Evolutionary conservation across 805 yeast genomes (phyloP).

Genomic region (Starmerella vitae): DNA sequence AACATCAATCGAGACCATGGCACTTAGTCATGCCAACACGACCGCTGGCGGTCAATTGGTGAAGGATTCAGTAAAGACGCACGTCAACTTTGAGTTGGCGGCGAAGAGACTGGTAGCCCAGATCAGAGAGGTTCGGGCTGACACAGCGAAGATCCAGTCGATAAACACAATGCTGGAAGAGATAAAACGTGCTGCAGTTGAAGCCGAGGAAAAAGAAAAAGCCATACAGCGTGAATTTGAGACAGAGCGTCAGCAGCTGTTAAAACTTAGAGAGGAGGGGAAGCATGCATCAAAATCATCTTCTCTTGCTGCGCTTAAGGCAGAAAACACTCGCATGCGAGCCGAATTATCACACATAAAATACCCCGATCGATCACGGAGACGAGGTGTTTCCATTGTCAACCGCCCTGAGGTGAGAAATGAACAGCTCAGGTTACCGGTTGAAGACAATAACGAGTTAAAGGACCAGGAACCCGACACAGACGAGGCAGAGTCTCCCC

Average conservation of each 20-base stretch:
- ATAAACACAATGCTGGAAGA: constrained; percentile 24
- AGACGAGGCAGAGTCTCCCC: not conserved
- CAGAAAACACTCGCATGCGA: constrained; percentile 21
- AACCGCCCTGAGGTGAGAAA: not conserved
- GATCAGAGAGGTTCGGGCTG: constrained; percentile 26
- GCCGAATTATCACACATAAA: constrained; percentile 11
- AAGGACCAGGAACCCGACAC: not conserved
- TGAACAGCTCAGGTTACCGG: not conserved
- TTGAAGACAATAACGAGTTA: too few species aligned
- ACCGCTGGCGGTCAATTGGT: constrained; percentile 27
- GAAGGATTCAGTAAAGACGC: constrained; percentile 24
- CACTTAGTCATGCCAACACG: constrained; percentile 26
- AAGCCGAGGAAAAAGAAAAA: constrained; percentile 18
- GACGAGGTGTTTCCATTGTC: not conserved
- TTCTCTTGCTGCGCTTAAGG: constrained; percentile 19
- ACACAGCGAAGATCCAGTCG: constrained; percentile 26
- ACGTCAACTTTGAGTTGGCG: constrained; percentile 26
- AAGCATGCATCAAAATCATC: constrained; percentile 24
- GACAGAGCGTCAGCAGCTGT: constrained; percentile 23
- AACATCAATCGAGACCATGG: constrained; percentile 25
- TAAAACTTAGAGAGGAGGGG: constrained; percentile 17
- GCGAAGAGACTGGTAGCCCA: constrained; percentile 26
- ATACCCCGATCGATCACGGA: not conserved
- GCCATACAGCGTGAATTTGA: constrained; percentile 20
- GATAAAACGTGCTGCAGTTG: constrained; percentile 18